Evolutionary conservation across 768 basidiomycete species (phyloP).

Genomic region (Boletus pseudopeckii): DNA sequence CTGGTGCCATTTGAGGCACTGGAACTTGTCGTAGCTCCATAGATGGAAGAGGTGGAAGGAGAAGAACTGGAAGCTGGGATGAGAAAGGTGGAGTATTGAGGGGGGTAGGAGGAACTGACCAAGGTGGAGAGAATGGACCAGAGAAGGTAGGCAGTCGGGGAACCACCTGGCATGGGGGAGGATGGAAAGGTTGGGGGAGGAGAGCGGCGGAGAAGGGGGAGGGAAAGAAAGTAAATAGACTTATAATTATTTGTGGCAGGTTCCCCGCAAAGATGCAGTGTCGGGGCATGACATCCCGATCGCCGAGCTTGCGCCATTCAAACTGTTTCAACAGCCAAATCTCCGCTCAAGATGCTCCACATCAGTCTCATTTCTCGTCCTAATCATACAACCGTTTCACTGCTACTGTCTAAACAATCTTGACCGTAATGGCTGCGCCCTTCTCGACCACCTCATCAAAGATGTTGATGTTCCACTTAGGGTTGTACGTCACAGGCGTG

Average conservation of each 20-base stretch:
- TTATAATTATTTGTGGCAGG: constrained; percentile 1
- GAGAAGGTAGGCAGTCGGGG: constrained; percentile 68
- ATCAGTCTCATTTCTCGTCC: background rate
- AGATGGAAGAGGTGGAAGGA: constrained; percentile 67
- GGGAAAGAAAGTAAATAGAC: background rate
- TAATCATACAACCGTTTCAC: constrained; percentile 4
- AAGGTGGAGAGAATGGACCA: constrained; percentile 70
- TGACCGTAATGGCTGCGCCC: constrained; percentile 32
- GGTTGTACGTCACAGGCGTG: constrained; percentile 56
- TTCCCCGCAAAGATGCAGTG: constrained; percentile 24
- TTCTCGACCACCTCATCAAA: constrained; percentile 64
- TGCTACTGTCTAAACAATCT: constrained; percentile 21
- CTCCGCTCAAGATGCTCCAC: background rate
- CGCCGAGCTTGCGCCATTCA: background rate
- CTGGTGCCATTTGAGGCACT: constrained; percentile 66
- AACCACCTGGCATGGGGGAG: constrained; percentile 63
- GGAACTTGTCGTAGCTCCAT: constrained; percentile 77
- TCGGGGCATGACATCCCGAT: background rate
- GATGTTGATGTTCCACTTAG: constrained; percentile 68
- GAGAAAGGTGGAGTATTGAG: background rate
- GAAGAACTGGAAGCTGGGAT: constrained; percentile 47
- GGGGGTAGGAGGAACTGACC: constrained; percentile 39
- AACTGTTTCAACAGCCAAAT: background rate
- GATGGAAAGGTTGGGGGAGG: background rate
- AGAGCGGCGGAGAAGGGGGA: background rate